Base-by-base conservation (phyloP, 2,329 filamentous ascomycete genomes). In the Madurella mycetomatis region DNA sequence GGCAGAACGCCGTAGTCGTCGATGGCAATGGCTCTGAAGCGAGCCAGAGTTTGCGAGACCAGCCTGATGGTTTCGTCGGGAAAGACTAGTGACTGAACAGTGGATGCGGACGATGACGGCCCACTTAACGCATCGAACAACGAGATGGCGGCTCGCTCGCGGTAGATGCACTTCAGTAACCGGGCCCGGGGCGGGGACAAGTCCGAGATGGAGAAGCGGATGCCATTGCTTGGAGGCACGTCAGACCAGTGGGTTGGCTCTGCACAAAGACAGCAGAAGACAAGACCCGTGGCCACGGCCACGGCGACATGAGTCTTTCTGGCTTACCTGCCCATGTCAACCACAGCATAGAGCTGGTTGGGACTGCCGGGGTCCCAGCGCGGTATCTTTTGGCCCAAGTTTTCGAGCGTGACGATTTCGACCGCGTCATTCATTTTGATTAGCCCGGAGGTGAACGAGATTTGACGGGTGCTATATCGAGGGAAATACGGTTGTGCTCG, bases 181-280 rank as follows among this genome's bases (percentile, higher is more conserved):
- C 91, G 86, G 19, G 87, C 79, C 40, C 76, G 82, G 4, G 84
- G 82, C 18, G 87, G 85, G 4, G 84, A 80, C n/a, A 95, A 78
- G 61, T 90, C 85, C 9, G 90, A 89, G 65, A 96, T 90, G 43
- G 90, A 92, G 76, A 95, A 95, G 52, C 92, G 89, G 64, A 96
- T 92, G 64, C 91, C 92, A 75, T 96, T 96, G 76, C 90, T 90
- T 61, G 45, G 43, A 44, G 32, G 15, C 25, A 50, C 49, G 54
- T 49, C 32, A 53, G 50, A 54, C 49, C 37, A 11, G 41, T n/a
- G 49, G 45, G 30, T 18, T 47, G 9, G n/a, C 34, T 41, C 30
- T 46, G 42, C 41, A 15, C 16, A 12, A 9, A 53, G 34, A 43
- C 52, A 41, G 43, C 49, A 15, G 30, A 45, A 13, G 8, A 39